phyloP scores from a whole-genome alignment of 73 alveolate genomes.

The Breviolum minutum region DNA sequence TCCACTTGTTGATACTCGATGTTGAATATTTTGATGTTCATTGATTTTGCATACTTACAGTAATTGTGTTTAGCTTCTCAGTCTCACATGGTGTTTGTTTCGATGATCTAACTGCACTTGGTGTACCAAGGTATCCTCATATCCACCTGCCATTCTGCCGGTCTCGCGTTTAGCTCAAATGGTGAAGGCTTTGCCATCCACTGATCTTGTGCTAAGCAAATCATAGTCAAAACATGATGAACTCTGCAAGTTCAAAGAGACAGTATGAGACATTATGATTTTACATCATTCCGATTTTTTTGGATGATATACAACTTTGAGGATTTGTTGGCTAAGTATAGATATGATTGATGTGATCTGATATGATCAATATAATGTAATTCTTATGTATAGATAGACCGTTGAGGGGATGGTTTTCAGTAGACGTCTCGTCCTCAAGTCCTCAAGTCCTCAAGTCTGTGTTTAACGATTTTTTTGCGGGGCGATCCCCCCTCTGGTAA shows the following conservation, averaged over 20 bases:
- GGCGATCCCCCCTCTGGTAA: too few species aligned
- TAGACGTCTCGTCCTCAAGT: too few species aligned
- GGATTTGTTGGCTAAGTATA: too few species aligned
- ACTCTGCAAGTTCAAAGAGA: neutral
- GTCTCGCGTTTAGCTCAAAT: slow-evolving; percentile 31
- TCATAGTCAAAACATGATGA: neutral
- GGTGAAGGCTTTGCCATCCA: slow-evolving; percentile 25
- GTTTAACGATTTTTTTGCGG: too few species aligned
- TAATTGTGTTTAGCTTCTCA: neutral
- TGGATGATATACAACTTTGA: too few species aligned
- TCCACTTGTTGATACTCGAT: neutral
- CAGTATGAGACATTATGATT: too few species aligned
- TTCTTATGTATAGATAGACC: too few species aligned
- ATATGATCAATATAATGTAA: too few species aligned
- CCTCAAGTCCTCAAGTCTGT: too few species aligned
- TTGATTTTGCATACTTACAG: neutral
- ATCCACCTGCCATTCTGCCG: slow-evolving; percentile 87
- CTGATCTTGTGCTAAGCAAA: neutral
- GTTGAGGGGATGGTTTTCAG: too few species aligned
- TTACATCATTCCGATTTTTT: too few species aligned
- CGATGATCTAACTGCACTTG: neutral
- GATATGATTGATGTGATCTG: too few species aligned
- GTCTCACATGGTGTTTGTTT: neutral
- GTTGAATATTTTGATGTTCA: neutral
- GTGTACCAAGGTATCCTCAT: slow-evolving; percentile 7